phyloP scores from a whole-genome alignment of 805 yeast species.

The Tetrapisispora iriomotensis region DNA sequence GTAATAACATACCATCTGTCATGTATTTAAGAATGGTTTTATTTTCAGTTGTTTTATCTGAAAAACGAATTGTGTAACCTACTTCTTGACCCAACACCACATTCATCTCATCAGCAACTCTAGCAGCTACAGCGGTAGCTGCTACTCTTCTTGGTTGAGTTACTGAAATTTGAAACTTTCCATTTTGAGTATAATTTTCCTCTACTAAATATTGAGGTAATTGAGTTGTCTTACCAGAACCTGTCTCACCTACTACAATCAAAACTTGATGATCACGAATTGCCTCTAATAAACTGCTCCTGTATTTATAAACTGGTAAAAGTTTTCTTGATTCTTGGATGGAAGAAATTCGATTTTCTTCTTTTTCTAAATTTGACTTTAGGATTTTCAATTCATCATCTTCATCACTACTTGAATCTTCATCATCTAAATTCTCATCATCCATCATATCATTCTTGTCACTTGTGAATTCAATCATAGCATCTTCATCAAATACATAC shows the following conservation, averaged over 20 bases:
- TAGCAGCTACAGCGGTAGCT: constrained; percentile 78
- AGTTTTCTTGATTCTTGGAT: constrained; percentile 49
- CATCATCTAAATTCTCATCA: constrained; percentile 30
- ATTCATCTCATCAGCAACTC: constrained; percentile 87
- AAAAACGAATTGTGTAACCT: constrained; percentile 85
- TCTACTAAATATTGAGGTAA: constrained; percentile 80
- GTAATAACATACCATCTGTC: constrained; percentile 90
- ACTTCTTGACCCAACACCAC: constrained; percentile 75
- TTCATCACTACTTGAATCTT: constrained; percentile 23
- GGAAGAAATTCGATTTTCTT: constrained; percentile 17
- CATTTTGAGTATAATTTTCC: constrained; percentile 58
- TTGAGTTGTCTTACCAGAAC: constrained; percentile 94
- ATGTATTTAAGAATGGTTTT: constrained; percentile 73
- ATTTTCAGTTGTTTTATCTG: constrained; percentile 51
- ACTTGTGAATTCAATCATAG: constrained; percentile 45
- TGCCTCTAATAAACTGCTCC: constrained; percentile 50
- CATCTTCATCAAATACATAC: constrained; percentile 63
- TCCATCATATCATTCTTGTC: constrained; percentile 29
- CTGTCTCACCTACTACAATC: constrained; percentile 78
- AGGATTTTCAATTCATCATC: constrained; percentile 24
- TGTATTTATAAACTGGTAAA: constrained; percentile 63
- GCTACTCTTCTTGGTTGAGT: constrained; percentile 96
- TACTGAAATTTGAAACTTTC: constrained; percentile 61
- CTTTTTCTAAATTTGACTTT: constrained; percentile 15
- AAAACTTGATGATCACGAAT: constrained; percentile 55